These are phyloP conservation scores for Tilletia walkeri DNA, from an alignment of 1,284 basidiomycete genomes.

Conservation along the genomic window DNA sequence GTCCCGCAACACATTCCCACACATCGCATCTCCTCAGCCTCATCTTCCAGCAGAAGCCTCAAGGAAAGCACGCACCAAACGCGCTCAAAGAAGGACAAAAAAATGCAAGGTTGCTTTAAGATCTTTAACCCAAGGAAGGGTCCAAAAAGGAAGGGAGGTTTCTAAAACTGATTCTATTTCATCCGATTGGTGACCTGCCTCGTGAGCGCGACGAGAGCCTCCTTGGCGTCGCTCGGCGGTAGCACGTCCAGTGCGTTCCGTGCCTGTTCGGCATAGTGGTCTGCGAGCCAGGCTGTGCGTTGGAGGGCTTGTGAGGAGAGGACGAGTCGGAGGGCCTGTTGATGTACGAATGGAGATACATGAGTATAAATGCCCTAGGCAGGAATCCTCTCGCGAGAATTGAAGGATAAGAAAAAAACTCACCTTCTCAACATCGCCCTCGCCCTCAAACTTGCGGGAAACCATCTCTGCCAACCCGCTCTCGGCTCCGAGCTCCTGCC, in stretches of 20 bases:
- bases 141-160: too few species aligned
- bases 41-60: too few species aligned
- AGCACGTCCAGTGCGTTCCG: conserved; percentile 33
- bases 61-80: too few species aligned
- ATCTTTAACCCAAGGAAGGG: too few species aligned
- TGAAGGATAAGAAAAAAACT: conserved; percentile 44
- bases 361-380: too few species aligned
- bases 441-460: conserved; percentile 73
- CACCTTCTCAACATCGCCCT: conserved; percentile 82
- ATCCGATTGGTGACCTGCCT: conserved; percentile 45
- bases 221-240: conserved; percentile 43
- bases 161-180: conserved; percentile 28
- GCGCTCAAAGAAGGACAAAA: too few species aligned
- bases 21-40: too few species aligned
- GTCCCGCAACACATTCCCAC: too few species aligned
- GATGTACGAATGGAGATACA: too few species aligned
- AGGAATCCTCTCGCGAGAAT: too few species aligned
- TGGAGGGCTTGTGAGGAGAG: conserved; percentile 39
- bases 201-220: conserved; percentile 41
- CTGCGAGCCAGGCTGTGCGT: conserved; percentile 47
- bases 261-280: conserved; percentile 44
- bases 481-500: conserved; percentile 69
- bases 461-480: conserved; percentile 73
- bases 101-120: too few species aligned
- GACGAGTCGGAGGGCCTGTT: conserved; percentile 33